Conservation (phyloP, 2,329 filamentous ascomycete species). For the Arachnomyces sp. region DNA sequence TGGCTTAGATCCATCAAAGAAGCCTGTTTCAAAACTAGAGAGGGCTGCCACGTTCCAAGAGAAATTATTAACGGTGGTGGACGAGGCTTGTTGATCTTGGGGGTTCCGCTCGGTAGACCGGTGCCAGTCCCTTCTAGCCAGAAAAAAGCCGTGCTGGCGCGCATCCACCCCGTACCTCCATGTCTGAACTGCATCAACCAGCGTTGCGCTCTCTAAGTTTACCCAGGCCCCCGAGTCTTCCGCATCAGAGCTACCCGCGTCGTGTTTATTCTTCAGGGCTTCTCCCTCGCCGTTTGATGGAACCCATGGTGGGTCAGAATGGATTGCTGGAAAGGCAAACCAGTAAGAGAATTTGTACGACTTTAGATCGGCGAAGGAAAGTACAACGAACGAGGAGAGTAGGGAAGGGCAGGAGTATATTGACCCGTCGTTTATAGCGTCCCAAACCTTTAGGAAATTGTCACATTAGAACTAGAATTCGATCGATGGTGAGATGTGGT, state of each 20-base stretch:
- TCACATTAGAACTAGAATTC: slow-evolving; percentile 9
- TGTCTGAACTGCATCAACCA: slow-evolving; percentile 77
- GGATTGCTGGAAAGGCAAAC: slow-evolving; percentile 91
- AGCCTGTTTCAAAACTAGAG: slow-evolving; percentile 72
- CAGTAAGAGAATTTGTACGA: slow-evolving; percentile 98
- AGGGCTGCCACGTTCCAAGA: slow-evolving; percentile 72
- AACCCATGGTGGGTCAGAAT: slow-evolving; percentile 80
- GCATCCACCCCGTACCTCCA: slow-evolving; percentile 78
- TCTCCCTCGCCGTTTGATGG: slow-evolving; percentile 29
- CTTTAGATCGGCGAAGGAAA: slow-evolving; percentile 93
- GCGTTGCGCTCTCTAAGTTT: slow-evolving; percentile 62
- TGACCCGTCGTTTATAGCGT: slow-evolving; percentile 91
- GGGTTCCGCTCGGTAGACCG: background rate
- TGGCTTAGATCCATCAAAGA: slow-evolving; percentile 67
- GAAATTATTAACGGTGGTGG: slow-evolving; percentile 54
- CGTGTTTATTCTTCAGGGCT: slow-evolving; percentile 2
- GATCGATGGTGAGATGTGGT: background rate
- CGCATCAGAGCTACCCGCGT: background rate
- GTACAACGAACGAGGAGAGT: slow-evolving; percentile 76
- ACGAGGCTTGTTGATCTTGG: slow-evolving; percentile 45
- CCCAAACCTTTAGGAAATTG: slow-evolving; percentile 68
- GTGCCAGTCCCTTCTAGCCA: slow-evolving; percentile 66
- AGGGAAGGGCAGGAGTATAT: slow-evolving; percentile 93
- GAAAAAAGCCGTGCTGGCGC: slow-evolving; percentile 87
- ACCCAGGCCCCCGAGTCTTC: slow-evolving; percentile 41